Base-by-base conservation (phyloP, 2,329 filamentous ascomycete species). In the Endocalyx cinctus region DNA sequence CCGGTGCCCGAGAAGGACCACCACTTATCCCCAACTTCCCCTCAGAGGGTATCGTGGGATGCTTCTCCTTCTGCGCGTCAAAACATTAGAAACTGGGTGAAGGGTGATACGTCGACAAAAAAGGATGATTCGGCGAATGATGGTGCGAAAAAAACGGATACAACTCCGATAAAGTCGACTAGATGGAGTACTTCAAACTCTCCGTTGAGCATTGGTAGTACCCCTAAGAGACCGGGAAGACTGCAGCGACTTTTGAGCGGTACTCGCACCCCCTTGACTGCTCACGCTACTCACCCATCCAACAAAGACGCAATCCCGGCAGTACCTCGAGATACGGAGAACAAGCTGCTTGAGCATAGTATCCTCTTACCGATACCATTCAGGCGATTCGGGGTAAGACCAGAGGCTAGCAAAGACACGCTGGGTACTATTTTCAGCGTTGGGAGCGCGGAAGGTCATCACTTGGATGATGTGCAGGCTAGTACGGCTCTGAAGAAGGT, bases 371-470 rank as follows among this genome's bases (percentile, higher is more conserved):
- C 61, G 1, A 47, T 55, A 30, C 49, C 55, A 11, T 52, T 59
- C 2, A 65, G 60, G 41, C 59, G 57, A 25, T 42, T 63, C 10
- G 48, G 54, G 5, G 43, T 68, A 28, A 62, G 58, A 27, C 51
- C 55, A 1, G 61, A 66, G 19, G 45, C 58, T n/a, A 71, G 64
- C 45, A 63, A 63, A 41, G 69, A 71, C 17, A 70, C 66, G 0
- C 47, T 72, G 17, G 66, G 66, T 32, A 72, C 69, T 1, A 71
- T 73, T 13, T 47, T 72, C 32, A 72, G 70, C 38, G 67, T 72
- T 7, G 67, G 64, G 5, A 72, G 67, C 30, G 51, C 64, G 13
- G 66, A 23, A 23, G 20, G 8, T 23, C 20, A 23, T n/a, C n/a
- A 23, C n/a, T 8, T 8, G 20, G n/a, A 23, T 23, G 8, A 23